Base-by-base conservation (phyloP, 2,329 filamentous ascomycete genomes). In the Gyromitra esculenta region DNA sequence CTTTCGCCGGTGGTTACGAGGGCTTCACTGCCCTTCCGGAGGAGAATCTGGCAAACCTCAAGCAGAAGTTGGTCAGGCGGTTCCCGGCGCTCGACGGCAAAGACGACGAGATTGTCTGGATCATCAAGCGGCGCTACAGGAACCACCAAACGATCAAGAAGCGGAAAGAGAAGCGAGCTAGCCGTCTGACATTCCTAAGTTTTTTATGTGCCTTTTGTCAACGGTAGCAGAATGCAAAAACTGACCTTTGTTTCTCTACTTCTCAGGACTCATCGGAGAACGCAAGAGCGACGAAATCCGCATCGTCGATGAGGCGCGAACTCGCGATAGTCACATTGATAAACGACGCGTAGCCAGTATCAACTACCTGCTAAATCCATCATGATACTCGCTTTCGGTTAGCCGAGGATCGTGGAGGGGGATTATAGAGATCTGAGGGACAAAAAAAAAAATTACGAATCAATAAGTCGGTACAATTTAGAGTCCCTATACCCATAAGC, bases 131-230 rank as follows among this genome's bases (percentile, higher is more conserved):
- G 66, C 75, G 75, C 18, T 77, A 77, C 45, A 68, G 75, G 59
- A 77, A 77, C 18, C 75, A 77, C 50, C 75, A 77, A 60, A 77
- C 75, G 45, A 77, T 77, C 71, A 75, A 75, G 65, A 77, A 77
- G 64, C 75, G 75, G 71, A 77, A 77, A 77, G 75, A 75, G 75
- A 77, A 75, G 60, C 75, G 75, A 66, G 71, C 71, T 60, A 77
- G 71, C 72, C 65, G 75, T 77, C 70, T 74, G 70, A 73, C 52
- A 54, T 75, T 69, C 66, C 65, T 70, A 65, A 73, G 43, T 62
- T 69, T 66, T 50, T 54, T 43, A 57, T 56, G 13, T 67, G 41
- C 41, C 59, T 64, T 52, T 62, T 48, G 59, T 65, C 11, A 73
- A 70, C 35, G 56, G 65, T 50, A 62, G 1, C 52, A 25, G 57